These are phyloP conservation scores for Phoma sp. DNA, from an alignment of 2,329 filamentous ascomycete species.

Conservation along the genomic window DNA sequence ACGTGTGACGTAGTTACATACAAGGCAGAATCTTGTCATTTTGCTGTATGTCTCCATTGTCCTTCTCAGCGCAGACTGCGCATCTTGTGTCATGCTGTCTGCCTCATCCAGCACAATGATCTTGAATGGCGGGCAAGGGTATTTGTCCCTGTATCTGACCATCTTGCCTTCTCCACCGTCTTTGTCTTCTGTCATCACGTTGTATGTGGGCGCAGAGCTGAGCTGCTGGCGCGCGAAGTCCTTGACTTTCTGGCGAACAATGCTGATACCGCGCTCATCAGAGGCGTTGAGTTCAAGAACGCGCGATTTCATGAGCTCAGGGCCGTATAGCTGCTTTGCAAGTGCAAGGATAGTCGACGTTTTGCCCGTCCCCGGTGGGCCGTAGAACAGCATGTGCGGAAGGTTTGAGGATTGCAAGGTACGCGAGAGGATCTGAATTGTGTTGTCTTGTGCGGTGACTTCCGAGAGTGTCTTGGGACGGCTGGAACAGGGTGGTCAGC, in stretches of 20 bases:
- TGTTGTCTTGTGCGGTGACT: conserved; percentile 97
- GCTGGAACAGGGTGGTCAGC: conserved; percentile 56
- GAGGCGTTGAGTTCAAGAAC: conserved; percentile 99
- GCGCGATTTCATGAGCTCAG: conserved; percentile 87
- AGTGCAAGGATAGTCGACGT: conserved; percentile 97
- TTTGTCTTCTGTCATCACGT: conserved; percentile 60
- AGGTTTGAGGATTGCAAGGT: conserved; percentile 97
- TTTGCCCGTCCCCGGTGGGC: conserved; percentile 95
- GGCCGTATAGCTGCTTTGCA: conserved; percentile 95
- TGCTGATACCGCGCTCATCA: conserved; percentile 95
- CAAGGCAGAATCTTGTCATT: conserved; percentile 95
- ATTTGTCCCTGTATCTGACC: conserved; percentile 64
- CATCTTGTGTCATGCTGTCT: conserved; percentile 98
- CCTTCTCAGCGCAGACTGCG: conserved; percentile 86
- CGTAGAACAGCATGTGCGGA: conserved; percentile 99
- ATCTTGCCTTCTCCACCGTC: conserved; percentile 34
- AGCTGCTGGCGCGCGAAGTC: conserved; percentile 96
- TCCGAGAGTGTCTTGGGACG: conserved; percentile 92
- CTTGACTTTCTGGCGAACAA: conserved; percentile 97
- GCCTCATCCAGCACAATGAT: conserved; percentile 98
- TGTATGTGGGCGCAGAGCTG: conserved; percentile 73
- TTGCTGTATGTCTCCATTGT: conserved; percentile 99
- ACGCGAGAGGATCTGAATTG: conserved; percentile 87
- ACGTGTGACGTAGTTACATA: conserved; percentile 97
- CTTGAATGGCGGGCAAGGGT: conserved; percentile 97